Evolutionary conservation across 1,284 basidiomycete genomes (phyloP).

Genomic region (Leccinum pachyderme): DNA sequence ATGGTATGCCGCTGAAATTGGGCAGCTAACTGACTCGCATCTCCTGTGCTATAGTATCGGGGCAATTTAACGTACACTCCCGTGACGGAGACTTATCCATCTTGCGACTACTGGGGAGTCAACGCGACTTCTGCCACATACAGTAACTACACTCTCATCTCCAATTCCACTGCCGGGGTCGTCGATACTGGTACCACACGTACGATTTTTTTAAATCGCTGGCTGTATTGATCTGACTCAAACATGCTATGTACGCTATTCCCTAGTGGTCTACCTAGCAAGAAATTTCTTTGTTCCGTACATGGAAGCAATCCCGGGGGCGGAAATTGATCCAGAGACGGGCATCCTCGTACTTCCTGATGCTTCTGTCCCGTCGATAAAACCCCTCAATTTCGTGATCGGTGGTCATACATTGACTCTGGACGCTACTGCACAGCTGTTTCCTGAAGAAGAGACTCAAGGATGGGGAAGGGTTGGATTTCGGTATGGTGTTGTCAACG

Average conservation of each 20-base stretch:
- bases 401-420: not conserved
- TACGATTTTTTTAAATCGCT: constrained; percentile 3
- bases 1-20: not conserved
- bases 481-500: not conserved
- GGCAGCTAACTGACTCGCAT: not conserved
- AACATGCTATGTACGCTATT: not conserved
- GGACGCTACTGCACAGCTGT: not conserved
- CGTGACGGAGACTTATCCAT: constrained; percentile 21
- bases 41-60: constrained; percentile 11
- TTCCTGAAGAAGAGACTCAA: not conserved
- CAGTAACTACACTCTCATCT: constrained; percentile 11
- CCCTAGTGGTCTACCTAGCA: not conserved
- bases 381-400: not conserved
- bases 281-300: not conserved
- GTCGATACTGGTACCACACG: constrained; percentile 23
- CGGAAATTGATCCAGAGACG: not conserved
- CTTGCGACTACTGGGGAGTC: constrained; percentile 26
- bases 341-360: not conserved
- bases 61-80: constrained; percentile 19
- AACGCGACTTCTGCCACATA: constrained; percentile 19
- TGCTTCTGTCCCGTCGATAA: not conserved
- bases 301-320: not conserved
- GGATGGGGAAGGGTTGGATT: not conserved
- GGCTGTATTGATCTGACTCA: not conserved
- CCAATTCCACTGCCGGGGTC: constrained; percentile 19